Evolutionary conservation across 805 yeast species (phyloP).

Genomic region (Wickerhamiella vanderwaltii): DNA sequence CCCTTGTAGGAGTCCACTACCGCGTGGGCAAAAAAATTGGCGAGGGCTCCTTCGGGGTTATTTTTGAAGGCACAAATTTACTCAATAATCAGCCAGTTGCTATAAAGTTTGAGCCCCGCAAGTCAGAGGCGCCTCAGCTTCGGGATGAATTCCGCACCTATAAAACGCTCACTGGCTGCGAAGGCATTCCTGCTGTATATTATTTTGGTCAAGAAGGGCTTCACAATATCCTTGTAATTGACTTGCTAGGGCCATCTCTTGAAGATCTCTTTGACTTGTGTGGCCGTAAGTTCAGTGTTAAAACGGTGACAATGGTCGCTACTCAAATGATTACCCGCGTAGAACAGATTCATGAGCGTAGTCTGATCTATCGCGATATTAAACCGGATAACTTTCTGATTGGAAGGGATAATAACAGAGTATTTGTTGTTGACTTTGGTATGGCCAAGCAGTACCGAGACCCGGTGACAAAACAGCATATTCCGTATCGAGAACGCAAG

Average conservation of each 20-base stretch:
- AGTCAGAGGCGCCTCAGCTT: slow-evolving; percentile 92
- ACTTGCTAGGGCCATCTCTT: slow-evolving; percentile 84
- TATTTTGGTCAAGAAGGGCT: slow-evolving; percentile 97
- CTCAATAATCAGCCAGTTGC: slow-evolving; percentile 89
- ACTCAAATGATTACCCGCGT: slow-evolving; percentile 87
- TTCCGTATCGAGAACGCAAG: slow-evolving; percentile 92
- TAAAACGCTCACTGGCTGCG: slow-evolving; percentile 65
- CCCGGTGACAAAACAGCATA: slow-evolving; percentile 88
- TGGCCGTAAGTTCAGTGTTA: slow-evolving; percentile 73
- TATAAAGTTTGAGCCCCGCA: slow-evolving; percentile 87
- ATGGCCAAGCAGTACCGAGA: slow-evolving; percentile 98
- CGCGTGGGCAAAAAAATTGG: slow-evolving; percentile 95
- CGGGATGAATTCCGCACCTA: slow-evolving; percentile 93
- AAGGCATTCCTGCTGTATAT: slow-evolving; percentile 88
- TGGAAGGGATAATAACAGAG: slow-evolving; percentile 76
- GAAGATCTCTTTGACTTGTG: slow-evolving; percentile 99
- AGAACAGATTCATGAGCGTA: slow-evolving; percentile 76
- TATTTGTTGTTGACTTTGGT: slow-evolving; percentile 90
- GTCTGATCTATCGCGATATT: slow-evolving; percentile 88
- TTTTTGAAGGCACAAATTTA: slow-evolving; percentile 88
- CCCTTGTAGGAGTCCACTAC: slow-evolving; percentile 83
- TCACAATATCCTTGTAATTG: slow-evolving; percentile 89
- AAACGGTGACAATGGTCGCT: slow-evolving; percentile 87
- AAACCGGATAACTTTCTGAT: slow-evolving; percentile 95
- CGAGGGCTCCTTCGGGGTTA: slow-evolving; percentile 95